phyloP scores from a whole-genome alignment of 352 stramenopile species.

The Phytopythium litorale region DNA sequence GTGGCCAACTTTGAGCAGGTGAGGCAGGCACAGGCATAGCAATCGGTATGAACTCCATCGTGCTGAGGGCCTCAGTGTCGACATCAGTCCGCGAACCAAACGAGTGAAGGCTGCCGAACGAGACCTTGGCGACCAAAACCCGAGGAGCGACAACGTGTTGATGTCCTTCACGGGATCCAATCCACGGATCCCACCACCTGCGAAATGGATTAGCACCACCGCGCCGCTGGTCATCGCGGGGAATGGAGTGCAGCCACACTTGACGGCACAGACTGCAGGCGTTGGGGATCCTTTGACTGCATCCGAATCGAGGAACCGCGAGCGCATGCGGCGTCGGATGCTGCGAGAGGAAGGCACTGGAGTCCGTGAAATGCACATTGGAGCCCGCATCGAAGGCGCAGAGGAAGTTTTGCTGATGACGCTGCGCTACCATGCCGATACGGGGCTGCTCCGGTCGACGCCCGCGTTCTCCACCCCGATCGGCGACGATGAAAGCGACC shows the following conservation, averaged over 20 bases:
- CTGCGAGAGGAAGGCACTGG: conserved; percentile 37
- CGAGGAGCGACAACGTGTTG: conserved; percentile 6
- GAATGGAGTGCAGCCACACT: background rate
- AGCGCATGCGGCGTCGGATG: conserved; percentile 27
- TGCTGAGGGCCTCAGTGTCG: background rate
- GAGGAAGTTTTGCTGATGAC: conserved; percentile 42
- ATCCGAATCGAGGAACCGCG: background rate
- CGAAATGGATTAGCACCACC: conserved; percentile 2
- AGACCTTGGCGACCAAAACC: background rate
- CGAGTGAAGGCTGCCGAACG: background rate
- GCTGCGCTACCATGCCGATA: conserved; percentile 45
- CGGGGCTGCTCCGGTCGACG: conserved; percentile 43
- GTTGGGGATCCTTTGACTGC: background rate
- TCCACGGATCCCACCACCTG: conserved; percentile 8
- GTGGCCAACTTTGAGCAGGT: conserved; percentile 8
- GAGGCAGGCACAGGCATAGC: background rate
- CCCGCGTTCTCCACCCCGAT: conserved; percentile 52
- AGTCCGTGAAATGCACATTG: conserved; percentile 53
- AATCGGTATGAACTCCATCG: background rate
- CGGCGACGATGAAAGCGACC: conserved; percentile 27
- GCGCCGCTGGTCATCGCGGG: background rate
- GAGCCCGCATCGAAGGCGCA: conserved; percentile 27
- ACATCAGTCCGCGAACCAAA: background rate
- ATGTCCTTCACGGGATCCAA: background rate
- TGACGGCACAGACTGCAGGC: background rate